These are phyloP conservation scores for Pestalotiopsis sp. DNA, from an alignment of 2,329 filamentous ascomycete genomes.

Conservation along the genomic window DNA sequence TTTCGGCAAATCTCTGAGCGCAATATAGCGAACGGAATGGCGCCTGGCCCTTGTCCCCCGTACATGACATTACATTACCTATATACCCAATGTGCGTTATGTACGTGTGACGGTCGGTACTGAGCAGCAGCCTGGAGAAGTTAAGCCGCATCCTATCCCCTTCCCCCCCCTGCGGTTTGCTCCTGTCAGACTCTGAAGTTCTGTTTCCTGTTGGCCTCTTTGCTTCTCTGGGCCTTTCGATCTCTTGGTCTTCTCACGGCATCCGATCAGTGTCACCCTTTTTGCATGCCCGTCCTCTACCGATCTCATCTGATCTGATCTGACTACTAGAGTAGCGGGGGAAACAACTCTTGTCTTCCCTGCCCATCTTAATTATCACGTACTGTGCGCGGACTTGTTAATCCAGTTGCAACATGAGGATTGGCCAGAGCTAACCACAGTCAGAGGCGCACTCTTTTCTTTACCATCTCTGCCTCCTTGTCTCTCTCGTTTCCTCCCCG, in stretches of 20 bases:
- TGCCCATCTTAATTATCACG: background rate
- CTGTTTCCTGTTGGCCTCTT: background rate
- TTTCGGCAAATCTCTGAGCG: background rate
- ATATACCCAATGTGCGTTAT: background rate
- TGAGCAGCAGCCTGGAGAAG: background rate
- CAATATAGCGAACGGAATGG: background rate
- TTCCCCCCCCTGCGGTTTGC: background rate
- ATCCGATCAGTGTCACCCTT: conserved; percentile 12
- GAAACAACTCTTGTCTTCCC: background rate
- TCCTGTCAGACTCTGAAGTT: background rate
- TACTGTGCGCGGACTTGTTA: background rate
- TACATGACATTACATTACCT: background rate
- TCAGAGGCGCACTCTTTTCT: background rate
- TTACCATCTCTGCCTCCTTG: background rate
- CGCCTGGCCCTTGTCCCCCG: background rate
- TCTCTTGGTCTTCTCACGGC: conserved; percentile 12
- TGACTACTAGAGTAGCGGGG: background rate
- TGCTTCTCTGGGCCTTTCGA: background rate
- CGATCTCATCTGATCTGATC: background rate
- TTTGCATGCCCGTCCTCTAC: background rate
- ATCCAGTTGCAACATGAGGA: conserved; percentile 2
- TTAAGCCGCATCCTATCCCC: background rate
- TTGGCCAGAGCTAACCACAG: background rate
- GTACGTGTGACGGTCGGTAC: background rate
- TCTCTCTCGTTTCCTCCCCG: background rate